These are phyloP conservation scores for Lactifluus pinguis DNA, from an alignment of 768 basidiomycete genomes.

Conservation along the genomic window DNA sequence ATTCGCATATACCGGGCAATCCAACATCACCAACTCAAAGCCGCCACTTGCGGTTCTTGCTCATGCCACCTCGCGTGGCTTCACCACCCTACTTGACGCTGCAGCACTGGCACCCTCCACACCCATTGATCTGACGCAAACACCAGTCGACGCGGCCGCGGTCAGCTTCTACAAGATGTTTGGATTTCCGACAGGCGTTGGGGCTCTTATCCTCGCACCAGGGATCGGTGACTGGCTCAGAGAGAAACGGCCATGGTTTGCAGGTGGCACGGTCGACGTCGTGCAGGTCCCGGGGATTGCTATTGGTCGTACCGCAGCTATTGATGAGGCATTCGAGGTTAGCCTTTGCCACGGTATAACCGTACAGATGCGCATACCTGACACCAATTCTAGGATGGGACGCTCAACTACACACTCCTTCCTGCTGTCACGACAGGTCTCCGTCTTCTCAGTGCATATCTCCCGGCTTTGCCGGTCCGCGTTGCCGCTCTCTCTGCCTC, in stretches of 20 bases:
- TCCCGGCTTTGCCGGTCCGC: constrained; percentile 70
- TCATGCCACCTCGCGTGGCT: constrained; percentile 60
- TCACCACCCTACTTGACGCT: constrained; percentile 69
- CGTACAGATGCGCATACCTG: background rate
- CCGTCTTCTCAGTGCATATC: constrained; percentile 66
- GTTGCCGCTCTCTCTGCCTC: constrained; percentile 61
- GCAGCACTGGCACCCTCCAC: constrained; percentile 75
- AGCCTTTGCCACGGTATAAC: constrained; percentile 7
- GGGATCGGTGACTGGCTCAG: constrained; percentile 60
- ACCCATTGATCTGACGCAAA: constrained; percentile 51
- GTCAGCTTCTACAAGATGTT: constrained; percentile 89
- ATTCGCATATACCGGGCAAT: constrained; percentile 71
- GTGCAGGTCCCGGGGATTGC: constrained; percentile 74
- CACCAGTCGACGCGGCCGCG: constrained; percentile 72
- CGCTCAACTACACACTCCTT: constrained; percentile 71
- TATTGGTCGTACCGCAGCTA: constrained; percentile 47
- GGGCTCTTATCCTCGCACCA: constrained; percentile 46
- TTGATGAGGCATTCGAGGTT: constrained; percentile 76
- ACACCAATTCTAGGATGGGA: constrained; percentile 55
- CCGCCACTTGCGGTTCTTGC: constrained; percentile 53
- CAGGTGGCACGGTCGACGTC: constrained; percentile 73
- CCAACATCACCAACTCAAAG: constrained; percentile 75
- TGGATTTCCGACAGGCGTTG: constrained; percentile 79
- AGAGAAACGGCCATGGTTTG: constrained; percentile 63
- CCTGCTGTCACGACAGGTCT: constrained; percentile 75